These are phyloP conservation scores for Vanilla planifolia DNA, from an alignment of 106 monocot species.

Conservation along the genomic window DNA sequence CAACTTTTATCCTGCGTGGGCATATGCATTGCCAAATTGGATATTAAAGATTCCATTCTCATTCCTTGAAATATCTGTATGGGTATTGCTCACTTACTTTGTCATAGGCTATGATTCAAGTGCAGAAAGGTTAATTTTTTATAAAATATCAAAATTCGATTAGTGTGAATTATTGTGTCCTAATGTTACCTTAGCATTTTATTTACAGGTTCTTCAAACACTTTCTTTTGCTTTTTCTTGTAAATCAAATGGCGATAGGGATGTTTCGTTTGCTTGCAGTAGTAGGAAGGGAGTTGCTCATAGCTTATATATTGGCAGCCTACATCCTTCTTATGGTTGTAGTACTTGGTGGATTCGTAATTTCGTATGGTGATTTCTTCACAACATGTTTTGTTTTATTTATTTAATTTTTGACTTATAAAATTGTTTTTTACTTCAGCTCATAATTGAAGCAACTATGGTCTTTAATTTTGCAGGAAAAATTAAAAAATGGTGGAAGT, in stretches of 20 bases:
- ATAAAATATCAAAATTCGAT: neutral
- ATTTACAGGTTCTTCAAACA: conserved; percentile 34
- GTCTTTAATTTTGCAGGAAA: conserved; percentile 23
- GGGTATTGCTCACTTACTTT: conserved; percentile 12
- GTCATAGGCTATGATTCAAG: conserved; percentile 11
- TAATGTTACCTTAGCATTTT: neutral
- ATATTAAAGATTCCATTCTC: conserved; percentile 15
- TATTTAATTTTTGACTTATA: neutral
- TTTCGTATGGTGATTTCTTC: conserved; percentile 5
- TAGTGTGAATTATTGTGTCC: neutral
- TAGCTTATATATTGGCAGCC: conserved; percentile 26
- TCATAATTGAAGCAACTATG: neutral
- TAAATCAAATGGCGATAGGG: conserved; percentile 36
- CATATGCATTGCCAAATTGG: conserved; percentile 16
- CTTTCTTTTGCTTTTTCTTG: conserved; percentile 21
- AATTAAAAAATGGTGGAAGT: conserved; percentile 61
- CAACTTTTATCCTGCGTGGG: conserved; percentile 19
- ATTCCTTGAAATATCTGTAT: neutral
- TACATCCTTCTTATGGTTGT: conserved; percentile 21
- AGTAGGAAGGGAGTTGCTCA: conserved; percentile 20
- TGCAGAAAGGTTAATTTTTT: conserved; percentile 8
- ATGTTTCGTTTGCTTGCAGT: conserved; percentile 36
- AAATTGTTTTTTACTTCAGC: neutral
- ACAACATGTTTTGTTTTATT: neutral
- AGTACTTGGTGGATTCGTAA: conserved; percentile 33